These are phyloP conservation scores for Trichoderma guizhouense DNA, from an alignment of 2,329 filamentous ascomycete species.

Conservation along the genomic window DNA sequence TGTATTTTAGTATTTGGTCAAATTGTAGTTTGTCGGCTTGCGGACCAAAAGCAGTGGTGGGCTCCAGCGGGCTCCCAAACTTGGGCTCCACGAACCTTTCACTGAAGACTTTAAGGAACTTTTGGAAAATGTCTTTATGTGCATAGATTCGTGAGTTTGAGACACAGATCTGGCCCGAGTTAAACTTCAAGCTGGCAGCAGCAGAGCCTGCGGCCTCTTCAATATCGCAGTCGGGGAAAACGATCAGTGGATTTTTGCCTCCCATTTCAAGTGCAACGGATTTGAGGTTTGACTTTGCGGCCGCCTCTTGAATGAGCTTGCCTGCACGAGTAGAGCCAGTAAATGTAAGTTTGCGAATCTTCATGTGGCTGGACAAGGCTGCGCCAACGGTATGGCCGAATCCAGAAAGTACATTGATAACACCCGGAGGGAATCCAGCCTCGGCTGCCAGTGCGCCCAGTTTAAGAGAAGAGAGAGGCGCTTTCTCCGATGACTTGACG, in stretches of 20 bases:
- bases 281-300: background rate
- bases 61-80: background rate
- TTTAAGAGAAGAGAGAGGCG: background rate
- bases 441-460: background rate
- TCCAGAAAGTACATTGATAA: constrained; percentile 69
- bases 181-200: background rate
- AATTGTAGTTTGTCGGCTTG: constrained; percentile 47
- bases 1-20: constrained; percentile 60
- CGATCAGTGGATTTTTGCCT: background rate
- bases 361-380: constrained; percentile 60
- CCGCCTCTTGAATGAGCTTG: constrained; percentile 61
- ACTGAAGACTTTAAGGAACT: background rate
- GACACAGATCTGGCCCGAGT: background rate
- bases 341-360: constrained; percentile 70
- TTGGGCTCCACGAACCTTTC: background rate
- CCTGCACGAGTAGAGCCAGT: constrained; percentile 68
- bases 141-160: background rate
- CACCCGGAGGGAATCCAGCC: constrained; percentile 55
- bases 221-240: background rate
- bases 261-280: background rate
- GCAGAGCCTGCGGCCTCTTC: background rate
- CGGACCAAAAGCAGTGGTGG: background rate
- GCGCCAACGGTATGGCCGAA: constrained; percentile 63
- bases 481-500: background rate
- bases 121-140: background rate